Base-by-base conservation (phyloP, 371 early-diverging fungal genomes). In the Circinella minor region DNA sequence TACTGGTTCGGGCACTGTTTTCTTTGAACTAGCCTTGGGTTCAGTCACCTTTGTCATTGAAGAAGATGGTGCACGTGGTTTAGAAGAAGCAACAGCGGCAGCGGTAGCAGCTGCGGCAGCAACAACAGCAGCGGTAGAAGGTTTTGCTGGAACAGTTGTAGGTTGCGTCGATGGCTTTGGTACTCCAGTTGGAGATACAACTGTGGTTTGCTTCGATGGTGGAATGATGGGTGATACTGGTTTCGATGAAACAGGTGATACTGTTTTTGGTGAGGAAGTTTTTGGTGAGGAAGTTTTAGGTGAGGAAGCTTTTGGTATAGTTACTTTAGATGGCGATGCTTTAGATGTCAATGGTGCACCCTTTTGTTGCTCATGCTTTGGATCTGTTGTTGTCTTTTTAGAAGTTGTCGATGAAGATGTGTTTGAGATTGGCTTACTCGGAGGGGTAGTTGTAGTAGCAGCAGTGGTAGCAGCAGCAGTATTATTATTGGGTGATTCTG, bases 151-250 rank as follows among this genome's bases (percentile, higher is more conserved):
- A 27, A 27, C 27, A 27, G 27, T 0, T 27, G 27, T 27, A 27
- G 27, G 27, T 27, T 27, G 27, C 27, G 27, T 27, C 27, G 27
- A 27, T 27, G 27, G 27, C 27, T 27, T 27, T 27, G 27, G 27
- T 27, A 54, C 36, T 27, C 54, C 9, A 64, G 65, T 49, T 10
- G 39, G 8, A 84, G 76, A 36, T 88, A 73, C 63, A 83, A 83
- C 74, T 81, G 81, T 4, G 88, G 73, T 62, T 81, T 9, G 86
- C 66, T 82, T 81, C 43, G 82, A 36, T 59, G 14, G 87, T 85
- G 14, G 20, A 15, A 27, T 27, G 27, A 7, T 57, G 7, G 57
- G 36, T 27, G 51, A 51, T 51, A 15, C 51, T 0, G 57, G 34
- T 34, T 57, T 57, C 34, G 57, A 54, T 18, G 54, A 57, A 57